Base-by-base conservation (phyloP, 441 rosid species). In the Iberis amara region DNA sequence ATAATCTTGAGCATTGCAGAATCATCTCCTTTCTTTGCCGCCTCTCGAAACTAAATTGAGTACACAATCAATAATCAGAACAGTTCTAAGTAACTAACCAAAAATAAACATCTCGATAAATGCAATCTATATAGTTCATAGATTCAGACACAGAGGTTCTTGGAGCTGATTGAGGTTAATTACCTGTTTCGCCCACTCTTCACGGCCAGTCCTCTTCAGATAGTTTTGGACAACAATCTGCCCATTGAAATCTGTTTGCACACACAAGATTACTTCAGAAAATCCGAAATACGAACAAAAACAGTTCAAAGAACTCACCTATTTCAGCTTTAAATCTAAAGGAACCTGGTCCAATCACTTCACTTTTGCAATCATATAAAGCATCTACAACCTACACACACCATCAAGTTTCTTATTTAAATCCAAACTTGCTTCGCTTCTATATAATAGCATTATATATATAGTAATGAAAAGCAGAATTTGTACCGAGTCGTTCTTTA, bases 311-410 rank as follows among this genome's bases (percentile, higher is more conserved):
- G 68, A 62, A 58, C 47, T 64, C 62, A 92, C 99, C 99, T 68
- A 94, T 94, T 73, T 94, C 99, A 39, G 99, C 99, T 77, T 94
- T 89, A 59, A 94, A 94, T 76, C 99, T 77, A 68, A 84, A 94
- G 79, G 80, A 94, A 40, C 99, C 99, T 61, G 99, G 97, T 51
- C 97, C 99, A 75, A 94, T 94, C 70, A 94, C 99, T 82, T 94
- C 97, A 31, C 99, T 94, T 76, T 94, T 94, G 78, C 97, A 94
- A 75, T 94, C 99, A 65, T 94, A 94, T 61, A 94, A 33, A 56
- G 99, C 54, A 81, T 94, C 99, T 56, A 94, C 97, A 68, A 79
- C 99, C 99, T 92, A n/a, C n/a, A 60, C 63, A 73, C 50, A 39
- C 15, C 42, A 67, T n/a, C 27, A 45, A 49, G 30, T 31, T 30